phyloP scores from a whole-genome alignment of 495 filamentous ascomycete genomes.

The Xylaria acuta region DNA sequence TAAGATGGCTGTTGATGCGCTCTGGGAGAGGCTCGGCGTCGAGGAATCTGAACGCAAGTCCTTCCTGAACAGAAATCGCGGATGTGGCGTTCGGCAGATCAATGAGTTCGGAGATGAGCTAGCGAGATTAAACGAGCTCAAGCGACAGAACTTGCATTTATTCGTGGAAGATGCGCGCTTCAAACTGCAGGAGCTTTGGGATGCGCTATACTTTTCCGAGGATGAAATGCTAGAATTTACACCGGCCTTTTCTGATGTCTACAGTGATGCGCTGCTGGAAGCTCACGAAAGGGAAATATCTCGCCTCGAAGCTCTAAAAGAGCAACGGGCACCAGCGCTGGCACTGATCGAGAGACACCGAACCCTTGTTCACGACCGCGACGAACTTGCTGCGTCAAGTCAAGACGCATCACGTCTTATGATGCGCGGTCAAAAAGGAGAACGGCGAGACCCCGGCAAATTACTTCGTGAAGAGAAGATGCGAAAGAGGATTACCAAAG shows the following conservation, averaged over 20 bases:
- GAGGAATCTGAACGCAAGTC: slow-evolving; percentile 81
- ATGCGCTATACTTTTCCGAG: slow-evolving; percentile 89
- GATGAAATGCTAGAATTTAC: slow-evolving; percentile 98
- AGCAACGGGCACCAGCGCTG: slow-evolving; percentile 85
- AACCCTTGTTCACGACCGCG: slow-evolving; percentile 82
- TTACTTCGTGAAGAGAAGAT: slow-evolving; percentile 98
- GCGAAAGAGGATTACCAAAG: slow-evolving; percentile 94
- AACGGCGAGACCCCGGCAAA: slow-evolving; percentile 90
- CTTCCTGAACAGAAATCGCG: slow-evolving; percentile 72
- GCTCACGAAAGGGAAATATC: slow-evolving; percentile 88
- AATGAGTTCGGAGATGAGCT: slow-evolving; percentile 95
- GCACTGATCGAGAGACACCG: slow-evolving; percentile 84
- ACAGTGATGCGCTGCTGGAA: slow-evolving; percentile 86
- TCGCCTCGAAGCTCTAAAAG: slow-evolving; percentile 79
- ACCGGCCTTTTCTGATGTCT: slow-evolving; percentile 87
- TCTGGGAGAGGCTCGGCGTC: slow-evolving; percentile 89
- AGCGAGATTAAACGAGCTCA: slow-evolving; percentile 83
- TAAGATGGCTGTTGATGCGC: slow-evolving; percentile 70
- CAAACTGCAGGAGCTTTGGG: slow-evolving; percentile 93
- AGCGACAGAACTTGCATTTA: slow-evolving; percentile 90
- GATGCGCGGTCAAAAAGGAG: slow-evolving; percentile 84
- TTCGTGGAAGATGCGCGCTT: slow-evolving; percentile 94
- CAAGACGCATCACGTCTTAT: slow-evolving; percentile 94
- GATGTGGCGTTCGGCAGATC: slow-evolving; percentile 84
- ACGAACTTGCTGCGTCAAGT: slow-evolving; percentile 83